Percentiles rank a stretch among this genome's conserved stretches.
These are phyloP conservation scores for Extremus antarcticus DNA, from an alignment of 495 filamentous ascomycete species.

Conservation along the genomic window DNA sequence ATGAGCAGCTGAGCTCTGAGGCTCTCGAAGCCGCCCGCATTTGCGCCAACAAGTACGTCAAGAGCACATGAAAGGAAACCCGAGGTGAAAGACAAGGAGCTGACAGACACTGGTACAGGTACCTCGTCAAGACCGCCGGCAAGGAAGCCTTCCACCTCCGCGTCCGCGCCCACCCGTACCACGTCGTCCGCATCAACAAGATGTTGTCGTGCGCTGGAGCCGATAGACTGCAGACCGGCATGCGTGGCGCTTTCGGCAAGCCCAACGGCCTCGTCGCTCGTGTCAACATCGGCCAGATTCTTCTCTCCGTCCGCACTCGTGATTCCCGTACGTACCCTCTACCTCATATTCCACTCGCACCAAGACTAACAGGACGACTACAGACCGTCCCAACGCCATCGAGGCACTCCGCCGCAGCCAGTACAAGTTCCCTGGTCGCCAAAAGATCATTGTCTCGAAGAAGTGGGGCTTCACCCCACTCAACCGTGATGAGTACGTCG, in stretches of 20 bases:
- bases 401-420: conserved; percentile 96
- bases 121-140: conserved; percentile 91
- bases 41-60: conserved; percentile 84
- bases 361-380: conserved; percentile 2
- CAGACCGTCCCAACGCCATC: conserved; percentile 81
- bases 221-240: conserved; percentile 99
- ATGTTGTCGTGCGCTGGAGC: conserved; percentile 99
- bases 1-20: conserved; percentile 96
- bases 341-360: too few relatives aligned
- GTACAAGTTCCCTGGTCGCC: conserved; percentile 99
- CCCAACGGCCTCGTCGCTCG: conserved; percentile 94
- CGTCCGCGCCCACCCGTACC: conserved; percentile 96
- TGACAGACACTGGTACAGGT: conserved; percentile 34
- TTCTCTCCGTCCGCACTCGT: conserved; percentile 91
- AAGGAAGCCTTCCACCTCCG: conserved; percentile 99
- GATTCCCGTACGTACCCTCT: conserved; percentile 54
- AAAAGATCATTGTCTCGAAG: conserved; percentile 99
- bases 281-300: conserved; percentile 98
- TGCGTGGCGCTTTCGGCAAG: conserved; percentile 99
- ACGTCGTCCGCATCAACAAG: conserved; percentile 99
- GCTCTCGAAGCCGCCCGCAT: conserved; percentile 98
- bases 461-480: conserved; percentile 99
- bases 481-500: conserved; percentile 89
- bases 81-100: background rate
- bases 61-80: background rate